These are phyloP conservation scores for Candida pseudoglaebosa DNA, from an alignment of 805 yeast species.

Conservation along the genomic window DNA sequence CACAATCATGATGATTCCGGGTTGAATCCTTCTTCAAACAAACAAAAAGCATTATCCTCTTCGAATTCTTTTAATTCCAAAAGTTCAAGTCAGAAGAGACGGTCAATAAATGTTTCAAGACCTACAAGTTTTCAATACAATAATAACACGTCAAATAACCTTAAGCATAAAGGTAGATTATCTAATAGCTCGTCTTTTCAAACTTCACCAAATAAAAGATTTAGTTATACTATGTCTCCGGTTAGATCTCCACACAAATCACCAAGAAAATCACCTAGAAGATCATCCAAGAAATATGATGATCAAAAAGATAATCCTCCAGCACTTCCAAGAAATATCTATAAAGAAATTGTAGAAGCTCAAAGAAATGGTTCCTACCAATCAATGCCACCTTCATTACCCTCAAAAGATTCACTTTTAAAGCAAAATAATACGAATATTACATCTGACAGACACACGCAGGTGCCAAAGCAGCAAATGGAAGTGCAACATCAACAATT, in stretches of 20 bases:
- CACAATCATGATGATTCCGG: constrained; percentile 33
- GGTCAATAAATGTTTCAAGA: constrained; percentile 33
- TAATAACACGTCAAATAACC: constrained; percentile 4
- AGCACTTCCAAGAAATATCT: constrained; percentile 40
- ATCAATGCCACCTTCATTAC: constrained; percentile 22
- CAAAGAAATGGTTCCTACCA: constrained; percentile 21
- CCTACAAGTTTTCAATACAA: constrained; percentile 42
- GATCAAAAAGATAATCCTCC: constrained; percentile 12
- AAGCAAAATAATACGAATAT: background rate
- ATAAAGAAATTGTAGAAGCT: constrained; percentile 39
- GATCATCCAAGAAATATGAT: constrained; percentile 12
- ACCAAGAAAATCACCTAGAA: constrained; percentile 16
- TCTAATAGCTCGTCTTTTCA: constrained; percentile 31
- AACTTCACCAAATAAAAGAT: constrained; percentile 23
- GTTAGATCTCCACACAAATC: constrained; percentile 28
- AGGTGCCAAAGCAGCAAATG: constrained; percentile 2
- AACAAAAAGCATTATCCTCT: constrained; percentile 3
- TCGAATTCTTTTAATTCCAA: constrained; percentile 5
- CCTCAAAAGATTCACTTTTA: constrained; percentile 30
- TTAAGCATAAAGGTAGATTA: constrained; percentile 16
- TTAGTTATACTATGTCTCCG: constrained; percentile 30
- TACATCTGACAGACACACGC: constrained; percentile 2
- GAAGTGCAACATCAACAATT: background rate
- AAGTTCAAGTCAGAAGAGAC: constrained; percentile 23
- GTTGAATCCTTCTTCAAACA: constrained; percentile 10